phyloP scores from a whole-genome alignment of 2,329 filamentous ascomycete species.

The Sclerotinia spermophila region DNA sequence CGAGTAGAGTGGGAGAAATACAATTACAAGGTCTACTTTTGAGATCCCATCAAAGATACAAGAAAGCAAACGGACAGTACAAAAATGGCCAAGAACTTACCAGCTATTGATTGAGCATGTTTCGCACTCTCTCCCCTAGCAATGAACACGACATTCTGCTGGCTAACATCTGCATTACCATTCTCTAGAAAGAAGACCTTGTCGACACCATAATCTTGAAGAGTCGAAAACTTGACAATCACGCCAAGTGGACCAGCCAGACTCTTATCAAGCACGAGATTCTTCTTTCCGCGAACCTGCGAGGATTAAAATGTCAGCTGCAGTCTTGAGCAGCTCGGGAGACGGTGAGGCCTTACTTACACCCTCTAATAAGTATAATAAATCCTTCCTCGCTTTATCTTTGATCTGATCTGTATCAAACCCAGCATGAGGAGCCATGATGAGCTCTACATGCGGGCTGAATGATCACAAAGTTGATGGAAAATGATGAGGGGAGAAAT shows the following conservation, averaged over 20 bases:
- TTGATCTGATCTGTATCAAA: constrained; percentile 74
- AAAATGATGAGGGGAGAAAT: constrained; percentile 5
- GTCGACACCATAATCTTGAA: constrained; percentile 96
- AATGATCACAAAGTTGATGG: constrained; percentile 16
- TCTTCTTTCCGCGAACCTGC: constrained; percentile 98
- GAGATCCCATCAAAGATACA: constrained; percentile 43
- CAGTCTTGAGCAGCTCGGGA: constrained; percentile 22
- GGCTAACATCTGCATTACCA: constrained; percentile 87
- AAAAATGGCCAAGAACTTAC: constrained; percentile 48
- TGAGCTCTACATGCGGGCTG: constrained; percentile 49
- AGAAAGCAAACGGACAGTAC: not conserved
- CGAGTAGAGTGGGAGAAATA: constrained; percentile 49
- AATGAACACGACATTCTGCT: constrained; percentile 93
- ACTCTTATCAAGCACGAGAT: constrained; percentile 86
- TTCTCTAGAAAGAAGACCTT: constrained; percentile 98
- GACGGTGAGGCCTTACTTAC: constrained; percentile 59
- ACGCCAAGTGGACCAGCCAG: constrained; percentile 86
- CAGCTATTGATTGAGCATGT: constrained; percentile 81
- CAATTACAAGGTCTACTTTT: constrained; percentile 58
- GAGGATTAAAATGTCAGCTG: constrained; percentile 35
- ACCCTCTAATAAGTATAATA: constrained; percentile 87
- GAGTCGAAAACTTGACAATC: constrained; percentile 89
- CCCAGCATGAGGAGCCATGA: constrained; percentile 65
- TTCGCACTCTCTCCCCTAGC: constrained; percentile 84
- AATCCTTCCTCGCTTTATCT: constrained; percentile 80